Evolutionary conservation across 768 basidiomycete genomes (phyloP).

Genomic region (Rhizopogon vinicolor): DNA sequence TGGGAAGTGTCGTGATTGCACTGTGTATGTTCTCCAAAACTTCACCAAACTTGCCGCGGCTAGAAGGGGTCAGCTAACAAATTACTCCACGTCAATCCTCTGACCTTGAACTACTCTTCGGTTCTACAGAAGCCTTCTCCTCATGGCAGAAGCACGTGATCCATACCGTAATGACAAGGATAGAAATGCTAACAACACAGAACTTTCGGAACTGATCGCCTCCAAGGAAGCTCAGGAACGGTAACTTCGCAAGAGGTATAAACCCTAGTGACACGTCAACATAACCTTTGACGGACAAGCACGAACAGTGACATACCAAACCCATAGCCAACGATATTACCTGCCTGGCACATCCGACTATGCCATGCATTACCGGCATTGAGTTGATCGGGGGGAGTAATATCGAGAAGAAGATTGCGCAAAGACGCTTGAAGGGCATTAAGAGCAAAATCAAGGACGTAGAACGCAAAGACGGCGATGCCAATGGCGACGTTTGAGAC

Average conservation of each 20-base stretch:
- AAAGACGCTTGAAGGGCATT: constrained; percentile 94
- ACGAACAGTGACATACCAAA: constrained; percentile 52
- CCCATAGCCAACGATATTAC: constrained; percentile 92
- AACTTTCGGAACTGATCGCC: constrained; percentile 96
- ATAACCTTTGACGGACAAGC: not conserved
- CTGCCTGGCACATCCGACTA: constrained; percentile 93
- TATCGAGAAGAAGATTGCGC: constrained; percentile 88
- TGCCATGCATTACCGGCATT: constrained; percentile 98
- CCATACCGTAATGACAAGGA: constrained; percentile 78
- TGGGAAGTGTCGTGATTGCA: constrained; percentile 72
- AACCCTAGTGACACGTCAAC: constrained; percentile 51
- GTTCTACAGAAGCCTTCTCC: constrained; percentile 62
- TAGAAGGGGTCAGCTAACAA: not conserved
- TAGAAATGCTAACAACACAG: constrained; percentile 77
- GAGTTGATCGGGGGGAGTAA: constrained; percentile 84
- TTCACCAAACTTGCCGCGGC: constrained; percentile 56
- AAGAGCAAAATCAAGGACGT: constrained; percentile 93
- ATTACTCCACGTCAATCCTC: constrained; percentile 1
- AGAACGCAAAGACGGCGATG: constrained; percentile 88
- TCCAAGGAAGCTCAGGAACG: constrained; percentile 75
- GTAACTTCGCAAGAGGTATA: constrained; percentile 77
- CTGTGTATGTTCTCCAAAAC: constrained; percentile 74
- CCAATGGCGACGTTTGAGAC: constrained; percentile 69
- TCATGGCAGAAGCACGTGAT: constrained; percentile 85
- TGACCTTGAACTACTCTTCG: constrained; percentile 22